phyloP scores from a whole-genome alignment of 306 rosid genomes.

The Cicer pinnatifidum region DNA sequence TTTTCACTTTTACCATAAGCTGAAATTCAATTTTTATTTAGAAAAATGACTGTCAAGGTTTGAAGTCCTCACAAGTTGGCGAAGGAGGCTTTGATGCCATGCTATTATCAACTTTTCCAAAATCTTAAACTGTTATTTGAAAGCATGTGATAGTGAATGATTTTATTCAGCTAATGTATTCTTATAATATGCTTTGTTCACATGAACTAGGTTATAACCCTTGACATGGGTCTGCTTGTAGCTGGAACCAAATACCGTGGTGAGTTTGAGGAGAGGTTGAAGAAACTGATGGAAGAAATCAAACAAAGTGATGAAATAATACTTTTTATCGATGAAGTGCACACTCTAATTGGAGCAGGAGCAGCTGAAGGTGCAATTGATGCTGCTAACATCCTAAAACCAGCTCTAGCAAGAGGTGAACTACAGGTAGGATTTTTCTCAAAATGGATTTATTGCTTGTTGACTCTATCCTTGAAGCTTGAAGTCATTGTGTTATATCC shows the following conservation, averaged over 20 bases:
- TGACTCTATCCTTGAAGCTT: neutral
- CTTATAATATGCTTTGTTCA: slow-evolving; percentile 40
- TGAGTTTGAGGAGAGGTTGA: slow-evolving; percentile 97
- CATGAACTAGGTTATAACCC: slow-evolving; percentile 79
- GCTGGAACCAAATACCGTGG: slow-evolving; percentile 99
- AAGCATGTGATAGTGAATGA: slow-evolving; percentile 9
- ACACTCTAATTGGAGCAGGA: slow-evolving; percentile 98
- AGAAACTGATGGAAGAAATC: slow-evolving; percentile 98
- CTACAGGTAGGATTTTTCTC: slow-evolving; percentile 70
- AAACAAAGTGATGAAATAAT: slow-evolving; percentile 98
- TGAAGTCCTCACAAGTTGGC: neutral
- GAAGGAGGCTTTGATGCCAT: slow-evolving; percentile 31
- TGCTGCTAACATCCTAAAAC: slow-evolving; percentile 95
- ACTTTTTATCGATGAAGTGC: slow-evolving; percentile 96
- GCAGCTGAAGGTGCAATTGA: slow-evolving; percentile 99
- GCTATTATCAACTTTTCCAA: neutral
- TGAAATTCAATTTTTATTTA: slow-evolving; percentile 4
- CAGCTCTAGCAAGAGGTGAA: slow-evolving; percentile 99
- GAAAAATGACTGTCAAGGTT: slow-evolving; percentile 9
- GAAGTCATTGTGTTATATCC: neutral
- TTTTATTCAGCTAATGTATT: slow-evolving; percentile 29
- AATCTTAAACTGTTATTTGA: slow-evolving; percentile 2
- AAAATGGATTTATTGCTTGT: slow-evolving; percentile 19
- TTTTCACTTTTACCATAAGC: neutral
- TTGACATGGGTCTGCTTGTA: slow-evolving; percentile 97